phyloP scores from a whole-genome alignment of 345 rosid species.

The Citrus sinensis region DNA sequence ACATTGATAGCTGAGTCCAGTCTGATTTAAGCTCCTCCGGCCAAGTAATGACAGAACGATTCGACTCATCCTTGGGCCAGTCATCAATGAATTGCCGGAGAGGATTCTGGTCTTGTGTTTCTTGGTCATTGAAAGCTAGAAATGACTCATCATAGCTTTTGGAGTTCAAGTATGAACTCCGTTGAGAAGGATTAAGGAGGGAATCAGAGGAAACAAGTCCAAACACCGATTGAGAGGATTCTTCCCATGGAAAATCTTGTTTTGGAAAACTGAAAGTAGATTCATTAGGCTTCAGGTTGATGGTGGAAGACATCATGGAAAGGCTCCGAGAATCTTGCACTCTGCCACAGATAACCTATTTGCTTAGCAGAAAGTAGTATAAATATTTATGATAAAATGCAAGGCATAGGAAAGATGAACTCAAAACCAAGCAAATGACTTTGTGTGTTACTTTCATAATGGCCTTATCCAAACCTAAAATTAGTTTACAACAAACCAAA shows the following conservation, averaged over 20 bases:
- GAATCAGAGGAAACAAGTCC: conserved; percentile 53
- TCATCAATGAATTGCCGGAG: conserved; percentile 40
- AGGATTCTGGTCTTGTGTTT: conserved; percentile 28
- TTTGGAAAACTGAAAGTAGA: conserved; percentile 24
- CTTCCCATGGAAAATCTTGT: conserved; percentile 27
- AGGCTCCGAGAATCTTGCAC: conserved; percentile 23
- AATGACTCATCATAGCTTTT: conserved; percentile 28
- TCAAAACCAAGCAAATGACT: not conserved
- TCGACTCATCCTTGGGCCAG: conserved; percentile 38
- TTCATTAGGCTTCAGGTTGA: conserved; percentile 32
- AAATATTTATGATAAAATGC: not conserved
- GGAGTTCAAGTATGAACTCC: conserved; percentile 22
- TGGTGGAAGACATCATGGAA: conserved; percentile 29
- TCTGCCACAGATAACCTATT: conserved; percentile 26
- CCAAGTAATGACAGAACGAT: conserved; percentile 37
- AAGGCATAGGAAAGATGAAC: conserved; percentile 5
- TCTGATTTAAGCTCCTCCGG: conserved; percentile 52
- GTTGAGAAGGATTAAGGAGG: conserved; percentile 39
- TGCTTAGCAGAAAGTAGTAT: conserved; percentile 11
- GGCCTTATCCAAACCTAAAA: not conserved
- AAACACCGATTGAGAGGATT: conserved; percentile 31
- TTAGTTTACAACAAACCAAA: not conserved
- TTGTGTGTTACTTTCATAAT: not conserved
- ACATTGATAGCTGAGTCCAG: conserved; percentile 70
- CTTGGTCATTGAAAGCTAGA: conserved; percentile 24